Evolutionary conservation across 2,329 filamentous ascomycete genomes (phyloP).

Genomic region (Fonsecaea erecta): DNA sequence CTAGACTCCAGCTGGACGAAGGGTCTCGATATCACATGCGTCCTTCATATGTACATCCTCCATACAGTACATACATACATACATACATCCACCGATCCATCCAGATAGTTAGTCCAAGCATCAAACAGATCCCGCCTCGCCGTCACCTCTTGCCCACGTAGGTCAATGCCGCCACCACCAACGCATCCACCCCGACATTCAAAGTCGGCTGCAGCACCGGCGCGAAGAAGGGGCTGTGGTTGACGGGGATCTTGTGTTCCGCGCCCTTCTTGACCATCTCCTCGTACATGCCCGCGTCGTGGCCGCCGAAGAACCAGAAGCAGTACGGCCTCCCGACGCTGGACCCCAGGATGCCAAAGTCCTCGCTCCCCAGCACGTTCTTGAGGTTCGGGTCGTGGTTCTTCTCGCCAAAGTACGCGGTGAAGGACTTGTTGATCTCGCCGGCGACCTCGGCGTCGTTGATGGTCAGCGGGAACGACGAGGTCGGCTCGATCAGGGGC

Average conservation of each 20-base stretch:
- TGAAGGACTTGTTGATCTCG: constrained; percentile 53
- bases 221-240: constrained; percentile 64
- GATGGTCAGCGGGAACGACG: constrained; percentile 58
- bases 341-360: constrained; percentile 62
- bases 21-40: too few relatives aligned
- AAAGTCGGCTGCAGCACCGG: constrained; percentile 65
- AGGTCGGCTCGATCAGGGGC: constrained; percentile 54
- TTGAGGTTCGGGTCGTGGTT: constrained; percentile 33
- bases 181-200: constrained; percentile 56
- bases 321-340: constrained; percentile 55
- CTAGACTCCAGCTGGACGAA: too few relatives aligned
- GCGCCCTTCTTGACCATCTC: constrained; percentile 51
- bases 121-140: neutral
- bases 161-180: constrained; percentile 57
- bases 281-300: constrained; percentile 50
- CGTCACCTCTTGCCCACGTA: constrained; percentile 44
- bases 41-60: neutral
- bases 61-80: neutral
- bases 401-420: constrained; percentile 50
- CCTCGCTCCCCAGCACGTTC: constrained; percentile 52
- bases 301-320: constrained; percentile 63
- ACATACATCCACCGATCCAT: neutral
- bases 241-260: constrained; percentile 59
- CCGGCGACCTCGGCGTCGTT: constrained; percentile 56
- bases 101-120: neutral